phyloP scores from a whole-genome alignment of 176 grass and related monocot species.

The Paspalum notatum region DNA sequence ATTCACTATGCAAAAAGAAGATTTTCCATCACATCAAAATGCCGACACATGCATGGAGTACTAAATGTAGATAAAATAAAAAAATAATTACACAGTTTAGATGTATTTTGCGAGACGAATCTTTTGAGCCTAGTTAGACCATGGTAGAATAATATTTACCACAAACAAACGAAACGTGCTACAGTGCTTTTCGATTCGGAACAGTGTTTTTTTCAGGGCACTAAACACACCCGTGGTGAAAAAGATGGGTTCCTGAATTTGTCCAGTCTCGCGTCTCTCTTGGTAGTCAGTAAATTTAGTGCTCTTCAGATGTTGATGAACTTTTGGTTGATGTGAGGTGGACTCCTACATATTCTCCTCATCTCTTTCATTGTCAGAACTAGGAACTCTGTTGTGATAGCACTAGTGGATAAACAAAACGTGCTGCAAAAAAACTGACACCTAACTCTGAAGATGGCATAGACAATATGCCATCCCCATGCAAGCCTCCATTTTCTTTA shows the following conservation, averaged over 20 bases:
- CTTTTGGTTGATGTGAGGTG: not conserved
- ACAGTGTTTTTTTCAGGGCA: too few species aligned
- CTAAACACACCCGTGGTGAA: too few species aligned
- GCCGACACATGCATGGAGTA: too few species aligned
- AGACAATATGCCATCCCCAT: not conserved
- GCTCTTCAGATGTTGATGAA: not conserved
- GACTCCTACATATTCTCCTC: not conserved
- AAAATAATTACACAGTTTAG: too few species aligned
- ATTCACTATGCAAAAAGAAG: too few species aligned
- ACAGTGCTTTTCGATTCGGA: too few species aligned
- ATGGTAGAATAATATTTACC: too few species aligned
- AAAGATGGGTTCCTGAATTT: not conserved
- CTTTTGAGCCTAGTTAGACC: too few species aligned
- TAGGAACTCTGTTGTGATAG: not conserved
- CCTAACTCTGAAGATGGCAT: not conserved
- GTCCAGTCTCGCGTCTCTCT: not conserved
- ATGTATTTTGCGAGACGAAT: too few species aligned
- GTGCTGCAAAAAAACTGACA: conserved; percentile 12
- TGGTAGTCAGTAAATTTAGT: not conserved
- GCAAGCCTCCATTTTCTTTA: not conserved
- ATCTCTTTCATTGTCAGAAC: not conserved
- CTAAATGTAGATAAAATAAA: too few species aligned
- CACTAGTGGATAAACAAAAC: conserved; percentile 14
- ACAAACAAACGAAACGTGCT: too few species aligned
- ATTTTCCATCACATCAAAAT: too few species aligned